Base-by-base conservation (phyloP, 768 basidiomycete genomes). In the Termitomyces sp. region DNA sequence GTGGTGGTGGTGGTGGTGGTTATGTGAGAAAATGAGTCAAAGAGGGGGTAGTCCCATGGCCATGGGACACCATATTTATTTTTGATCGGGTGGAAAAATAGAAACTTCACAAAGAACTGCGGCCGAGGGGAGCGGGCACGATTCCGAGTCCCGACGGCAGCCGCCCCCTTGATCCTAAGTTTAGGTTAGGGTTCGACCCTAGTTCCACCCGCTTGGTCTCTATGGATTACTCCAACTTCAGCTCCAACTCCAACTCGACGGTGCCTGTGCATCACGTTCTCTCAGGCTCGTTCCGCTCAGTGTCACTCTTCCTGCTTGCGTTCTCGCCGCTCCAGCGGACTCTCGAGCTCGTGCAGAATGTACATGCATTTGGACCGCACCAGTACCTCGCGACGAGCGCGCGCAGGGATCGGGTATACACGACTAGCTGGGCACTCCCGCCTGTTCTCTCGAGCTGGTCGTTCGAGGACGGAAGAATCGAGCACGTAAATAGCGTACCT, bases 341-440 rank as follows among this genome's bases (percentile, higher is more conserved):
- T 0, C 68, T 83, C 30, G 67, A 71, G 7, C 71, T 77, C 36
- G 68, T 80, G 0, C 73, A 77, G 59, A 75, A 73, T 1, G 65
- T 81, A 24, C 71, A 73, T 58, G 80, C 74, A 0, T 77, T 74
- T 63, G 81, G 81, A 9, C 81, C 82, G 0, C 81, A 84, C 60
- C 81, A 82, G 54, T 82, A 82, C 65, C 69, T 84, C 3, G 75
- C 76, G 0, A 61, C 72, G 4, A 76, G 76, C 59, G 62, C 70
- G 3, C 60, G 58, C n/a, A 76, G 69, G 48, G 67, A 73, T 39
- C 61, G 71, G 20, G 71, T 76, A 1, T 84, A 79, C 63, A 73
- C 80, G 1, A 84, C 82, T 0, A 80, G 75, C 61, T 84, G 82
- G 82, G 76, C 78, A 0, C 63, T 70, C 4, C 81, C 80, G 4